phyloP scores from a whole-genome alignment of 2,329 filamentous ascomycete species.

The Xylaria sp. region DNA sequence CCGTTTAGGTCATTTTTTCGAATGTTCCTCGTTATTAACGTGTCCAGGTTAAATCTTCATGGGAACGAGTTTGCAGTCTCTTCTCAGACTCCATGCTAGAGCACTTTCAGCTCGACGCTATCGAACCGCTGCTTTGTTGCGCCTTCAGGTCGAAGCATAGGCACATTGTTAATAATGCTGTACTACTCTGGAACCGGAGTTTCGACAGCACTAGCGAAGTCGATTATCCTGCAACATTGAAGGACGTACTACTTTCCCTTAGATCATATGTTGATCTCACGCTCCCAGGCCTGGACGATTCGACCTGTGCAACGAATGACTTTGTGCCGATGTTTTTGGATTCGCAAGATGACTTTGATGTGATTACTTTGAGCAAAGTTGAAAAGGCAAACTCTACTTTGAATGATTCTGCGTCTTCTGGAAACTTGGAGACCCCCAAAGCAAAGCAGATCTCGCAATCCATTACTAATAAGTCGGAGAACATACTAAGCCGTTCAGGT shows the following conservation, averaged over 20 bases:
- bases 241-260: conserved; percentile 65
- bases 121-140: conserved; percentile 62
- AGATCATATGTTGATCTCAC: conserved; percentile 57
- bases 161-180: conserved; percentile 57
- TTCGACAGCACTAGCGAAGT: conserved; percentile 66
- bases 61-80: conserved; percentile 54
- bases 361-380: conserved; percentile 30
- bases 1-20: too few relatives aligned
- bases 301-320: conserved; percentile 46
- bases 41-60: conserved; percentile 55
- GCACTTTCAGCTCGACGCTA: conserved; percentile 53
- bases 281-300: conserved; percentile 51
- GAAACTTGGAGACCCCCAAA: conserved; percentile 42
- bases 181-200: conserved; percentile 69
- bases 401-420: conserved; percentile 32
- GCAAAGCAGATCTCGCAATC: conserved; percentile 43
- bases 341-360: conserved; percentile 53
- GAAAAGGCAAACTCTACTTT: conserved; percentile 19
- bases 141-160: conserved; percentile 64
- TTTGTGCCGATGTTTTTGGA: conserved; percentile 52
- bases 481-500: conserved; percentile 35
- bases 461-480: conserved; percentile 34
- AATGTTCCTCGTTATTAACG: conserved; percentile 12
- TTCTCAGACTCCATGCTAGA: conserved; percentile 46
- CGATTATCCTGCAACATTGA: conserved; percentile 69